phyloP scores from a whole-genome alignment of 768 basidiomycete genomes.

The Suillus subaureus region DNA sequence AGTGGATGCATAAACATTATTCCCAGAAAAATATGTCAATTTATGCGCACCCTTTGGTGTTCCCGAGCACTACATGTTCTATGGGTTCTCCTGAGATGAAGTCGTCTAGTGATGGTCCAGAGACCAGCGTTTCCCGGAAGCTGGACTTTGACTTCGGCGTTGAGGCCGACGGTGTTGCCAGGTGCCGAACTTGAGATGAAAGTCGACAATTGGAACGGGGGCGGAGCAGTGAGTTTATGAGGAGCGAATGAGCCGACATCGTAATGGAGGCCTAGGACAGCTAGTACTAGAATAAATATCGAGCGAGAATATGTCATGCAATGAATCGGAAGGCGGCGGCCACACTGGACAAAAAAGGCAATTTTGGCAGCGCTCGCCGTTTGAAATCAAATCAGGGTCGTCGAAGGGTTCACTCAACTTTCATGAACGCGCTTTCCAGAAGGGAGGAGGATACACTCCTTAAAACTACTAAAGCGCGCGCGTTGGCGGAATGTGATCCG shows the following conservation, averaged over 20 bases:
- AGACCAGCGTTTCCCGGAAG: constrained; percentile 56
- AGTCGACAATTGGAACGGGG: constrained; percentile 7
- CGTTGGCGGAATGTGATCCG: constrained; percentile 76
- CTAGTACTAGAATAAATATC: background rate
- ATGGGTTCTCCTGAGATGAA: constrained; percentile 66
- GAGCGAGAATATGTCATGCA: background rate
- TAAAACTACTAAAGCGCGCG: constrained; percentile 79
- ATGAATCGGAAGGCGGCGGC: background rate
- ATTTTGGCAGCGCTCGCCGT: background rate
- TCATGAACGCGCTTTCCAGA: constrained; percentile 83
- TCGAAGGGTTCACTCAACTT: background rate
- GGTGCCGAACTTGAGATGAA: constrained; percentile 36
- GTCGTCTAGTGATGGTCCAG: constrained; percentile 78
- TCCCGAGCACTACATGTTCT: constrained; percentile 71
- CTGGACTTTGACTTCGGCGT: constrained; percentile 37
- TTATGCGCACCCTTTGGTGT: constrained; percentile 54
- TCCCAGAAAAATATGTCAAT: constrained; percentile 23
- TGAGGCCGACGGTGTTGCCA: constrained; percentile 45
- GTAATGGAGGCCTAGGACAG: background rate
- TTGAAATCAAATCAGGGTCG: background rate
- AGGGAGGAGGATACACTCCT: constrained; percentile 86
- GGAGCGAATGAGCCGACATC: constrained; percentile 17
- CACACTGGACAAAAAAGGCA: background rate
- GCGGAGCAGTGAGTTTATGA: constrained; percentile 18
- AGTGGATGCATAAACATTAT: constrained; percentile 7